Evolutionary conservation across 2,329 filamentous ascomycete genomes (phyloP).

Genomic region (Ophiostoma piceae): DNA sequence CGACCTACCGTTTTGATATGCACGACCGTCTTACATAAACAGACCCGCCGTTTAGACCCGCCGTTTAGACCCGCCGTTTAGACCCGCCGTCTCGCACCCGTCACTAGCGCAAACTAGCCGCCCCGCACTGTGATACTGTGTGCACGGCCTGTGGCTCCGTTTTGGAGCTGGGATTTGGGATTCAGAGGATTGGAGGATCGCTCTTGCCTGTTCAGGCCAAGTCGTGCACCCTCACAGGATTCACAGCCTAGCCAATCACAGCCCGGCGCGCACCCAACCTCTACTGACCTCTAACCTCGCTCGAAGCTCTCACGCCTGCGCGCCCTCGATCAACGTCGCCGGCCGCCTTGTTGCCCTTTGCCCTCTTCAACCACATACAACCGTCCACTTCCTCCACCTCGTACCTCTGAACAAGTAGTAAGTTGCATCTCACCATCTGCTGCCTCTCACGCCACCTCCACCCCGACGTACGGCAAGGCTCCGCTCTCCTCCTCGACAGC

Average conservation of each 20-base stretch:
- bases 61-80: not conserved
- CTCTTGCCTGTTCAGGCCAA: not conserved
- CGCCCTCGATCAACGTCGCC: not conserved
- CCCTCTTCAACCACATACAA: not conserved
- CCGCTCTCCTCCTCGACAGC: not conserved
- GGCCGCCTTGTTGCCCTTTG: not conserved
- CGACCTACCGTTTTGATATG: not conserved
- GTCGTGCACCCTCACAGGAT: not conserved
- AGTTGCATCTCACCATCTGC: slow-evolving; percentile 15
- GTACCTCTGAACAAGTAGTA: not conserved
- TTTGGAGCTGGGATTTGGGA: not conserved
- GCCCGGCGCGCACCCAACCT: slow-evolving; percentile 1
- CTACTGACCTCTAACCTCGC: not conserved
- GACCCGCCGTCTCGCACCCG: not conserved
- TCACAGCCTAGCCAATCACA: slow-evolving; percentile 5
- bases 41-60: not conserved
- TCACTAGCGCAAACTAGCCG: not conserved
- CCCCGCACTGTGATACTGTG: not conserved
- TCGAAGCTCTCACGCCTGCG: not conserved
- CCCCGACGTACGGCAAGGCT: slow-evolving; percentile 1
- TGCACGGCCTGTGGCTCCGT: not conserved
- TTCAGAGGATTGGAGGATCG: not conserved
- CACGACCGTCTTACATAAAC: not conserved
- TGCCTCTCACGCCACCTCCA: slow-evolving; percentile 9
- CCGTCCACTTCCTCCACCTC: not conserved